A percentile compares a stretch with the other conserved stretches of the same genome.
phyloP scores from a whole-genome alignment of 2,329 filamentous ascomycete species.

The Clonostachys chloroleuca region DNA sequence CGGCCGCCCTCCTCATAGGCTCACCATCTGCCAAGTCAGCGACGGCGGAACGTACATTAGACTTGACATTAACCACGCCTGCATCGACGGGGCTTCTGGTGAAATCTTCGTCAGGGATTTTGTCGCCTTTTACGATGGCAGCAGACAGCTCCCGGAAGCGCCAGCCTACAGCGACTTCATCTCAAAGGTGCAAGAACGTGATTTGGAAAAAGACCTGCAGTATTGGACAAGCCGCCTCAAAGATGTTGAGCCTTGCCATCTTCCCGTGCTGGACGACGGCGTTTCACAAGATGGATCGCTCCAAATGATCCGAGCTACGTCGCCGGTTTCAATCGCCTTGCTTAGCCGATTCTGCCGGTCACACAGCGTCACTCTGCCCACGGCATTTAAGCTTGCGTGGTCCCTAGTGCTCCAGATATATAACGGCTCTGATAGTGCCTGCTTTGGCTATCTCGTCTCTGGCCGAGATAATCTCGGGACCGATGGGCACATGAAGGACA shows the following conservation, averaged over 20 bases:
- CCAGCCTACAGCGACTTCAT: slow-evolving; percentile 9
- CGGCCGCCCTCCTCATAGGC: slow-evolving; percentile 4
- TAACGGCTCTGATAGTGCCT: slow-evolving; percentile 37
- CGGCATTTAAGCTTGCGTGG: slow-evolving; percentile 3
- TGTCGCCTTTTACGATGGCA: background rate
- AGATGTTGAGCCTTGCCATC: slow-evolving; percentile 8
- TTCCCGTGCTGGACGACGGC: slow-evolving; percentile 5
- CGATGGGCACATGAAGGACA: slow-evolving; percentile 36
- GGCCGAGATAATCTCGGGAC: slow-evolving; percentile 42
- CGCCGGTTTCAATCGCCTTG: background rate
- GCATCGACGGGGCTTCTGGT: slow-evolving; percentile 1
- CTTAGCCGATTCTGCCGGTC: background rate
- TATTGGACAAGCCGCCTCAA: slow-evolving; percentile 11
- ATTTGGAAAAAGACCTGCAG: slow-evolving; percentile 5
- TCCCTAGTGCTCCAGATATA: slow-evolving; percentile 15
- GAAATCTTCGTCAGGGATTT: slow-evolving; percentile 1
- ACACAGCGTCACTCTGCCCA: slow-evolving; percentile 2
- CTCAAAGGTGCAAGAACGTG: slow-evolving; percentile 5
- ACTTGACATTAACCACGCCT: slow-evolving; percentile 1
- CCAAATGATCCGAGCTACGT: slow-evolving; percentile 1
- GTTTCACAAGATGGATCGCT: background rate
- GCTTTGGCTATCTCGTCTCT: slow-evolving; percentile 46
- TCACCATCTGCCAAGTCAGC: slow-evolving; percentile 7
- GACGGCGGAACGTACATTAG: background rate
- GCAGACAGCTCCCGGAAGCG: background rate